Conservation (phyloP, 202 grass and related monocot genomes). For the Sporobolus alterniflorus region DNA sequence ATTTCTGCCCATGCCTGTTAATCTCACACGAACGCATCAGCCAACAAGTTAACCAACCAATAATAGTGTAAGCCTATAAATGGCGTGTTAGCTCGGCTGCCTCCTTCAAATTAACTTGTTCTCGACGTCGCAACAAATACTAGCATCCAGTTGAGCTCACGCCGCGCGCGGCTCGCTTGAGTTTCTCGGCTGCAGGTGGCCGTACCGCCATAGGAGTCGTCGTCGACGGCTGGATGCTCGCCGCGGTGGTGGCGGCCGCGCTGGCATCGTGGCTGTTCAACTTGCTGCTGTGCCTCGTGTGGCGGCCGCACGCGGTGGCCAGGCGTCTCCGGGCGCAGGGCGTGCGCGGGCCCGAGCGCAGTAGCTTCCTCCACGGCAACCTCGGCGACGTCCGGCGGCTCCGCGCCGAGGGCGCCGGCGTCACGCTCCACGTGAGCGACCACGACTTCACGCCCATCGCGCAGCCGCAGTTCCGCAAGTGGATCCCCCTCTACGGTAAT, state of each 20-base stretch:
- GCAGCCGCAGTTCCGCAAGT: conserved; percentile 45
- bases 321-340: conserved; percentile 46
- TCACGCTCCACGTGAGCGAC: conserved; percentile 38
- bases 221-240: neutral
- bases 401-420: conserved; percentile 9
- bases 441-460: conserved; percentile 57
- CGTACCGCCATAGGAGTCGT: too few species aligned
- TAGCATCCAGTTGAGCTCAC: too few species aligned
- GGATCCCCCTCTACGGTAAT: conserved; percentile 57
- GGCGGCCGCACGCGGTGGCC: conserved; percentile 46
- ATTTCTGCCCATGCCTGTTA: too few species aligned
- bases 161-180: too few species aligned
- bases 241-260: conserved; percentile 9
- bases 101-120: too few species aligned
- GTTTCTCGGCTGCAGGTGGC: too few species aligned
- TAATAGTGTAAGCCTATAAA: too few species aligned
- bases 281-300: conserved; percentile 35
- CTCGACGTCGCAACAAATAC: too few species aligned
- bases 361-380: conserved; percentile 40
- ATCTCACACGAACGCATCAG: too few species aligned
- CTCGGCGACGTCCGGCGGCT: conserved; percentile 47
- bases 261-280: conserved; percentile 24
- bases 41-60: too few species aligned
- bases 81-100: too few species aligned
- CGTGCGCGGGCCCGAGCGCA: conserved; percentile 42